A percentile compares a stretch with the other conserved stretches of the same genome.
phyloP scores from a whole-genome alignment of 306 rosid genomes.

The Prunus salicina region DNA sequence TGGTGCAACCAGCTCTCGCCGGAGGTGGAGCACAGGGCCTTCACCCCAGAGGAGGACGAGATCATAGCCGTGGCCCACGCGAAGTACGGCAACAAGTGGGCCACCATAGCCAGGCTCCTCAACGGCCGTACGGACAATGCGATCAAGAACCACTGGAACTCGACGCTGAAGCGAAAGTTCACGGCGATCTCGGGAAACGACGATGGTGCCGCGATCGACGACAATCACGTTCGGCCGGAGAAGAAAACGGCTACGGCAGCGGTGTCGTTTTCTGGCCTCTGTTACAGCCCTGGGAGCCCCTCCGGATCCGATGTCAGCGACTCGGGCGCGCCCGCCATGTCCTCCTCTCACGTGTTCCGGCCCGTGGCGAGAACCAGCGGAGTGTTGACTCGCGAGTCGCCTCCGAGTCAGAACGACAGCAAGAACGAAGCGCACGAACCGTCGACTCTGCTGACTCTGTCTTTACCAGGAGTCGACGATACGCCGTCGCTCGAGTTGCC shows the following conservation, averaged over 20 bases:
- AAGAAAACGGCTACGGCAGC: conserved; percentile 21
- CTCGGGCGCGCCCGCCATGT: conserved; percentile 13
- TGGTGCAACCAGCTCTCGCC: conserved; percentile 73
- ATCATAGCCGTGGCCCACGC: conserved; percentile 39
- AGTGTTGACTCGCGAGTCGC: not conserved
- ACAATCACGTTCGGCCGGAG: not conserved
- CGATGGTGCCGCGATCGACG: not conserved
- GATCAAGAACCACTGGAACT: conserved; percentile 48
- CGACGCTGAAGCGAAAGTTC: conserved; percentile 34
- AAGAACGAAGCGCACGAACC: conserved; percentile 12
- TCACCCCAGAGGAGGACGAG: conserved; percentile 46
- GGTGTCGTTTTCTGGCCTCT: conserved; percentile 8
- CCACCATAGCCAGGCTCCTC: conserved; percentile 59
- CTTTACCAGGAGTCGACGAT: conserved; percentile 28
- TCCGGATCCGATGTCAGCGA: conserved; percentile 52
- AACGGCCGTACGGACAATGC: conserved; percentile 65
- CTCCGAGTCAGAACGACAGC: conserved; percentile 1
- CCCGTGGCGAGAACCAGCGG: conserved; percentile 9
- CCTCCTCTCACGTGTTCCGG: conserved; percentile 1
- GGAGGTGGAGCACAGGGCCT: conserved; percentile 48
- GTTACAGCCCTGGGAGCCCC: conserved; percentile 27
- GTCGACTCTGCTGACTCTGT: conserved; percentile 43
- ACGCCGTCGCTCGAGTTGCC: conserved; percentile 5
- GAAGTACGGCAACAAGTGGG: conserved; percentile 56
- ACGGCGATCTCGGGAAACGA: conserved; percentile 16